Evolutionary conservation across 495 filamentous ascomycete species (phyloP), one percentile per base, ranked within the genome.

Genomic region (Xylaria acuta): DNA sequence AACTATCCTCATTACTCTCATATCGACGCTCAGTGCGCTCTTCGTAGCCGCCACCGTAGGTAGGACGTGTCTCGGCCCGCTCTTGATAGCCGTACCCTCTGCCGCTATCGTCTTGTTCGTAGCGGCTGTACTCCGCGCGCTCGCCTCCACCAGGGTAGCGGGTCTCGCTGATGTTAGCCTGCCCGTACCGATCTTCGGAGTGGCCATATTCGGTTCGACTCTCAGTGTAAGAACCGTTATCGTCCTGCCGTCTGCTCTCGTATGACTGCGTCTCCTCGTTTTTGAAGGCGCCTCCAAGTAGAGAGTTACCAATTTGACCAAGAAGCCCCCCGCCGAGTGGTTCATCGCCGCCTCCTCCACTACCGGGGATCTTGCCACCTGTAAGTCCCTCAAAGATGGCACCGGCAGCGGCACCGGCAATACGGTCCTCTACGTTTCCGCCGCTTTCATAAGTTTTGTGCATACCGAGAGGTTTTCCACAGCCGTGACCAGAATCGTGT

Each of bases 401-500:
- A 11, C 77, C 80, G 1, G 84, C 84, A 30, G 84, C 84, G 7
- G 79, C 78, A 25, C 75, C 73, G 8, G 85, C 86, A 67, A 87
- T 86, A 53, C 79, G 74, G 64, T 85, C 84, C 76, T 87, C 80
- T 53, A 84, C 72, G n/a, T 77, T 81, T 22, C 74, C 81, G 1
- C 73, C 77, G 53, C 77, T 51, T n/a, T 67, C 73, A 64, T 80
- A 82, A 73, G 82, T 85, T 75, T 86, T 83, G 69, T 82, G 80
- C 79, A 83, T 81, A 68, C 82, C 80, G 38, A 84, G 80, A 76
- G 86, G 83, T 75, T 87, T 82, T 60, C 93, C 91, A 75, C 93
- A 96, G 56, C 94, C 94, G 79, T 97, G 94, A 32, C 94, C 94
- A 45, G 86, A 88, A 75, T 97, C 94, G 22, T 92, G 82, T n/a